Percentiles rank a stretch among this genome's conserved stretches.
phyloP scores from a whole-genome alignment of 23 red algal genomes.

The Agarophyton chilense region DNA sequence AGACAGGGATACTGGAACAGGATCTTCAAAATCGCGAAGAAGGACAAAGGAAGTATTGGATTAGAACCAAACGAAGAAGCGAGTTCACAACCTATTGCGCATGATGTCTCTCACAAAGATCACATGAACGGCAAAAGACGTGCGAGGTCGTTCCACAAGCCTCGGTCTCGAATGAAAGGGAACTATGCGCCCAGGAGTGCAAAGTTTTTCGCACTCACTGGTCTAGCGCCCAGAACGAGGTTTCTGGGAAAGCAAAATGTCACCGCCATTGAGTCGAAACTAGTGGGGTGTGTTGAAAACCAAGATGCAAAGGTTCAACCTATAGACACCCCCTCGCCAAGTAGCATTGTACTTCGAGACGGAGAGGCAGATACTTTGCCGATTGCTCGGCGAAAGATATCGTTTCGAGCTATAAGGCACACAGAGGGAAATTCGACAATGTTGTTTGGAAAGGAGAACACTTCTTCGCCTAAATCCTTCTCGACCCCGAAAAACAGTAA shows the following conservation, averaged over 20 bases:
- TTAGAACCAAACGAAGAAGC: neutral
- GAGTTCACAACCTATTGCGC: neutral
- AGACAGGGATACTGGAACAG: neutral
- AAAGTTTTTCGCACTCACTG: neutral
- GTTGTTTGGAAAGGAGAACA: neutral
- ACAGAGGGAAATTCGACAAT: constrained; percentile 2
- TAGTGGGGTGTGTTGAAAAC: neutral
- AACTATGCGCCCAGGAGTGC: neutral
- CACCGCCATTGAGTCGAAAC: neutral
- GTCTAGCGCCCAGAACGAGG: neutral
- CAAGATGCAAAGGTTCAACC: neutral
- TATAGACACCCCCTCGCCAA: neutral
- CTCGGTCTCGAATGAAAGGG: neutral
- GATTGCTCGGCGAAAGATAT: neutral
- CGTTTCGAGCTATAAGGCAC: neutral
- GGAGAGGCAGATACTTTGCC: neutral
- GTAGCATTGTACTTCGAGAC: neutral
- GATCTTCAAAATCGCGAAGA: neutral
- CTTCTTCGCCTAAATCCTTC: neutral
- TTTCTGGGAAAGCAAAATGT: neutral
- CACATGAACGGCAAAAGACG: neutral
- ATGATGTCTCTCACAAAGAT: neutral
- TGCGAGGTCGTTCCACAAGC: neutral
- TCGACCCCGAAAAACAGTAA: neutral
- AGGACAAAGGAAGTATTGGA: neutral